Conservation (phyloP, 805 yeast genomes). For the Yamadazyma nakazawae region DNA sequence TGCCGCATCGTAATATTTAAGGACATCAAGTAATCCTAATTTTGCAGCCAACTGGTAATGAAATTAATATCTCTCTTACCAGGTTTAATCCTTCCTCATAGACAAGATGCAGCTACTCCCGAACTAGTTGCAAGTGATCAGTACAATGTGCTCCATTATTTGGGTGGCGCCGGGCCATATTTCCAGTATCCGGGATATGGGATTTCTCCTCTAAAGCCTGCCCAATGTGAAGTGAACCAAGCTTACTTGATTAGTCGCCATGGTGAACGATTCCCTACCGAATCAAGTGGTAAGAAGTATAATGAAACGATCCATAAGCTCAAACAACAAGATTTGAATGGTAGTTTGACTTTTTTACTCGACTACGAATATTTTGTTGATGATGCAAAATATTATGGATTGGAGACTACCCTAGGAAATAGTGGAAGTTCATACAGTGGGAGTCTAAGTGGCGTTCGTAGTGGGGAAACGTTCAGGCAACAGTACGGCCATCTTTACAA, state of each 20-base stretch:
- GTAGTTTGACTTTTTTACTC: constrained; percentile 51
- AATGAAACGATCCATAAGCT: constrained; percentile 25
- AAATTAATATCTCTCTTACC: background rate
- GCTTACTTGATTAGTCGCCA: constrained; percentile 72
- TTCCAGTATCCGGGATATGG: constrained; percentile 52
- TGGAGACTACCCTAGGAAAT: constrained; percentile 48
- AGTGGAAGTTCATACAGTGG: constrained; percentile 50
- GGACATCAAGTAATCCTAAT: background rate
- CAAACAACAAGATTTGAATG: constrained; percentile 30
- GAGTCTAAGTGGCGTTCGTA: constrained; percentile 41
- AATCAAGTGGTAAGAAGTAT: constrained; percentile 22
- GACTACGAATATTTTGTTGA: constrained; percentile 50
- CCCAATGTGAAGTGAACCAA: constrained; percentile 53
- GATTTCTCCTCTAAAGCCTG: constrained; percentile 45
- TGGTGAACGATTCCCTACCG: constrained; percentile 63
- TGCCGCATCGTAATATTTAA: background rate
- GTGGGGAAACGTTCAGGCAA: constrained; percentile 48
- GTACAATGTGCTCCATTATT: constrained; percentile 46
- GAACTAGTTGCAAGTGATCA: constrained; percentile 40
- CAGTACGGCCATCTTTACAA: constrained; percentile 48
- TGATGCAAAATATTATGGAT: constrained; percentile 36
- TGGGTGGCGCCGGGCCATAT: constrained; percentile 59
- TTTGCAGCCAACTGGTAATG: constrained; percentile 8
- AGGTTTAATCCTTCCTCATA: constrained; percentile 4
- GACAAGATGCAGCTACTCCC: constrained; percentile 19